Base-by-base conservation (phyloP, 2,329 filamentous ascomycete species). In the Elsinoe perseae region DNA sequence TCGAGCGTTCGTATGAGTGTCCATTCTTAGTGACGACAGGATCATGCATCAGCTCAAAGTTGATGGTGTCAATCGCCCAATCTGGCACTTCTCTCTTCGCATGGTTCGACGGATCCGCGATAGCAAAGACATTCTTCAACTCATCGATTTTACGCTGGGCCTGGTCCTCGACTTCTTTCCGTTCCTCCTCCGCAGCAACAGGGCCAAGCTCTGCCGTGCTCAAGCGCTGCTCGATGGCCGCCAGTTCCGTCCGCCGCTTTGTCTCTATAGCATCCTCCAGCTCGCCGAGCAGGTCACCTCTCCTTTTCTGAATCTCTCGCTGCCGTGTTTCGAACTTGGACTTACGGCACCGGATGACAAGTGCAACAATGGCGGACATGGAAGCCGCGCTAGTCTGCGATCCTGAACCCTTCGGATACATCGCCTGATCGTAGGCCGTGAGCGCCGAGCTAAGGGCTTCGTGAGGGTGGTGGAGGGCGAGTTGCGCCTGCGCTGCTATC, bases 1-100 rank as follows among this genome's bases (percentile, higher is more conserved):
- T 87, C 0, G 87, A 79, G 40, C 92, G 81, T 69, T 97, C 93
- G 68, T 95, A 98, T 1, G 87, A 93, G 61, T 91, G 87, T 10
- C 93, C 93, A 1, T 86, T 91, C 65, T 87, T 90, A 1, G 88
- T 92, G 1, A 77, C 72, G 0, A 78, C 84, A 76, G 70, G 63
- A 59, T 63, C 61, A 30, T 85, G 74, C 84, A 90, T 86, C 58
- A 90, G 77, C 43, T 78, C 77, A 62, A 90, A 89, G 7, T 79
- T 84, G 34, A 90, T 89, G 58, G 86, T 85, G 66, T 92, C 87
- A 42, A 92, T 79, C 1, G 82, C 77, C 78, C 87, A 89, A 60
- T 90, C 87, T 0, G 88, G 88, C 1, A 89, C 83, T 63, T 82
- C 78, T 23, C 81, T 73, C 59, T 70, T 61, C 38, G 65, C 63